Conservation (phyloP, 2,329 filamentous ascomycete genomes). For the Celoporthe dispersa region DNA sequence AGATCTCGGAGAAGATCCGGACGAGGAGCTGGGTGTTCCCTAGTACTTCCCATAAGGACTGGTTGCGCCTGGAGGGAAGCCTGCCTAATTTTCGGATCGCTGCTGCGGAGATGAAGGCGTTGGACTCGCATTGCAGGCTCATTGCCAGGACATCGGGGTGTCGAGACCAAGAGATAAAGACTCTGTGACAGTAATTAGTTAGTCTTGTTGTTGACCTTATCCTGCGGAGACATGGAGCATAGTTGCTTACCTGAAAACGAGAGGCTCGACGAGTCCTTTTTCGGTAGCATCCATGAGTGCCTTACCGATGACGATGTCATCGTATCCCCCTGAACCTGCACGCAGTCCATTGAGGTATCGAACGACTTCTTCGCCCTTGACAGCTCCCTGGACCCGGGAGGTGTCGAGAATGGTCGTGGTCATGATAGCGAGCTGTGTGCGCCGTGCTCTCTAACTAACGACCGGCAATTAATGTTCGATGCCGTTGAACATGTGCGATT, state of each 20-base stretch:
- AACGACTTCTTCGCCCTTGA: neutral
- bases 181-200: neutral
- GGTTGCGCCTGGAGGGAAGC: conserved; percentile 7
- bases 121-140: conserved; percentile 11
- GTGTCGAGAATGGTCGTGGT: neutral
- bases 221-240: no score
- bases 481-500: neutral
- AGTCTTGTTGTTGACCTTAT: neutral
- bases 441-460: neutral
- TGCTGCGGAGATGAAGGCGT: neutral
- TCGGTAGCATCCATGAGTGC: conserved; percentile 10
- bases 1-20: conserved; percentile 10
- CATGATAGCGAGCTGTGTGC: neutral
- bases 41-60: conserved; percentile 9
- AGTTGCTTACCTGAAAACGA: conserved; percentile 11
- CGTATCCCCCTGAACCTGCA: neutral
- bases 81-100: conserved; percentile 12
- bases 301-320: conserved; percentile 11
- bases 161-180: conserved; percentile 22
- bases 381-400: neutral
- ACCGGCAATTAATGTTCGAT: neutral
- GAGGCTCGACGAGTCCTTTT: neutral
- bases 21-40: conserved; percentile 4
- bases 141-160: neutral
- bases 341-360: conserved; percentile 14